These are phyloP conservation scores for Epichloe hybrida DNA, from an alignment of 2,329 filamentous ascomycete genomes.

Conservation along the genomic window DNA sequence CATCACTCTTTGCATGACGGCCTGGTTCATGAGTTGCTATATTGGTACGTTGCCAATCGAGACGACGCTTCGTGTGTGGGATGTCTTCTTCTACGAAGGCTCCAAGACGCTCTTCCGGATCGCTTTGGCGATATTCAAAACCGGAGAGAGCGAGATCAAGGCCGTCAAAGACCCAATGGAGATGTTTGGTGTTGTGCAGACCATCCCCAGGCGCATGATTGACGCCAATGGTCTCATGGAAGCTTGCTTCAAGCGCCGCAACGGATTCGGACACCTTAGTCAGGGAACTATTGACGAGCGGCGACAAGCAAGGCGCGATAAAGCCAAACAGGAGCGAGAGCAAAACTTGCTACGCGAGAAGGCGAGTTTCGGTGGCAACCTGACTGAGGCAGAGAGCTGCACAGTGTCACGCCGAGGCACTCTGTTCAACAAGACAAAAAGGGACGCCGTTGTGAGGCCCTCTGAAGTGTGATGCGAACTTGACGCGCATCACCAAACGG, in stretches of 20 bases:
- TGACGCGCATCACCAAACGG: no score
- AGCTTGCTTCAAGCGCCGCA: slow-evolving; percentile 64
- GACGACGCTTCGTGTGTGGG: slow-evolving; percentile 84
- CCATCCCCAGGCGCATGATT: slow-evolving; percentile 64
- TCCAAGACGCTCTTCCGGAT: slow-evolving; percentile 89
- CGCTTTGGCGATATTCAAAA: slow-evolving; percentile 81
- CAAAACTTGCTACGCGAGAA: slow-evolving; percentile 14
- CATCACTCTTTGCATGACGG: slow-evolving; percentile 82
- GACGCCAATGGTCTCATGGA: slow-evolving; percentile 77
- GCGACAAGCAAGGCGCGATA: slow-evolving; percentile 52
- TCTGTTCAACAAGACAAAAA: slow-evolving; percentile 31
- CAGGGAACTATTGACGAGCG: slow-evolving; percentile 71
- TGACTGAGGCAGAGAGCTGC: slow-evolving; percentile 16
- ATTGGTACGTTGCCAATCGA: slow-evolving; percentile 88
- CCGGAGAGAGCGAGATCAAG: slow-evolving; percentile 68
- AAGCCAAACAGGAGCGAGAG: slow-evolving; percentile 29
- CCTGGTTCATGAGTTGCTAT: slow-evolving; percentile 97
- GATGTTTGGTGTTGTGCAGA: slow-evolving; percentile 88
- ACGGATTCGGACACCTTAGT: slow-evolving; percentile 69
- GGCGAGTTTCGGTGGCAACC: slow-evolving; percentile 17
- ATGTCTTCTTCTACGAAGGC: slow-evolving; percentile 90
- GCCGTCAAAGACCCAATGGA: slow-evolving; percentile 79
- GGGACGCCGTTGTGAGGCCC: slow-evolving; percentile 12
- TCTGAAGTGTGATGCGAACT: slow-evolving; percentile 6
- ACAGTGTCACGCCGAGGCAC: slow-evolving; percentile 27